Evolutionary conservation across 768 basidiomycete genomes (phyloP).

Genomic region (Suillus plorans): DNA sequence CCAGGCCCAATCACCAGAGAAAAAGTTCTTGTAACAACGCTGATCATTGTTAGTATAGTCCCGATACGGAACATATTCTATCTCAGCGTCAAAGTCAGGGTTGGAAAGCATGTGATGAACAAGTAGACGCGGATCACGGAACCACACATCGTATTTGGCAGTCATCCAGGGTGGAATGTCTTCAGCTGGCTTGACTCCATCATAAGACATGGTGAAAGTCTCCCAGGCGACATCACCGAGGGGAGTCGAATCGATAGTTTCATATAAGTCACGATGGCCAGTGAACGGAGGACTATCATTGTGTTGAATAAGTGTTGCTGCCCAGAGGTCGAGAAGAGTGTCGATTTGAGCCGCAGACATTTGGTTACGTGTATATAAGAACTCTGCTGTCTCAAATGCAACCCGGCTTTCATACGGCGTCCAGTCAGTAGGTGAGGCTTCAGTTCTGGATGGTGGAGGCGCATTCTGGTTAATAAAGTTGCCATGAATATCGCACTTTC

Average conservation of each 20-base stretch:
- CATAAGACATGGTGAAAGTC: slow-evolving; percentile 18
- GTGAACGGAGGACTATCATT: slow-evolving; percentile 22
- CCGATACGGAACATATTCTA: slow-evolving; percentile 18
- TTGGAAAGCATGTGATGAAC: slow-evolving; percentile 21
- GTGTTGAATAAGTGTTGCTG: slow-evolving; percentile 11
- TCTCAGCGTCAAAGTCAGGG: slow-evolving; percentile 19
- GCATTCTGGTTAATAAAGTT: slow-evolving; percentile 1
- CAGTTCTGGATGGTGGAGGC: slow-evolving; percentile 5
- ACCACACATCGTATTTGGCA: slow-evolving; percentile 28
- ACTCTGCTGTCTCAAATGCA: slow-evolving; percentile 20
- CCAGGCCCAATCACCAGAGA: slow-evolving; percentile 33
- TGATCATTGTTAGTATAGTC: slow-evolving; percentile 13
- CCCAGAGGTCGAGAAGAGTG: slow-evolving; percentile 20
- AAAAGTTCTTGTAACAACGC: slow-evolving; percentile 15
- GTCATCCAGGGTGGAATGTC: slow-evolving; percentile 27
- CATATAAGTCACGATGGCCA: slow-evolving; percentile 19
- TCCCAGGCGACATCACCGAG: slow-evolving; percentile 32
- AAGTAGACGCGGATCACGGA: slow-evolving; percentile 16
- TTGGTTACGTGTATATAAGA: slow-evolving; percentile 19
- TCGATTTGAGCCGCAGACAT: slow-evolving; percentile 22
- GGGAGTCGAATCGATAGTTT: slow-evolving; percentile 25
- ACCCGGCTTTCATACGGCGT: slow-evolving; percentile 11
- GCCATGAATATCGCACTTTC: slow-evolving; percentile 7
- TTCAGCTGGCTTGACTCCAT: slow-evolving; percentile 12
- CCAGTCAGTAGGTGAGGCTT: slow-evolving; percentile 8